Percentiles rank a stretch among this genome's conserved stretches.
Conservation (phyloP, 1,139 yeast species). For the Saccharomycopsis hybrid region DNA sequence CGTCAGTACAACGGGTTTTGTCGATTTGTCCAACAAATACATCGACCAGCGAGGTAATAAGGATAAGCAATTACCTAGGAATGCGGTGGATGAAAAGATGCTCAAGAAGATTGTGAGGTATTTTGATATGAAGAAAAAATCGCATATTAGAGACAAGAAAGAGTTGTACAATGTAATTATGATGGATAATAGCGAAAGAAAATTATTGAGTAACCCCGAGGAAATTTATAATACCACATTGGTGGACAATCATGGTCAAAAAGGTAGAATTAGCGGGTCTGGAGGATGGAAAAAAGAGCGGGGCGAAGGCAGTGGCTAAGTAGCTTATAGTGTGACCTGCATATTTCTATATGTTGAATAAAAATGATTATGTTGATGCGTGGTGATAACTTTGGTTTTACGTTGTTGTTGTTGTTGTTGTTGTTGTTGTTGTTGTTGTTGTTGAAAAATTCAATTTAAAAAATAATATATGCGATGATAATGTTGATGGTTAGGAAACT, state of each 20-base stretch:
- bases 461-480: too few species aligned
- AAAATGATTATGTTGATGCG: too few species aligned
- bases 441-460: too few species aligned
- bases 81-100: slow-evolving; percentile 35
- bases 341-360: too few species aligned
- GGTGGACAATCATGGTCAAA: slow-evolving; percentile 2
- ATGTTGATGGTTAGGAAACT: too few species aligned
- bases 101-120: slow-evolving; percentile 10
- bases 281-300: slow-evolving; percentile 66
- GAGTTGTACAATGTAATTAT: slow-evolving; percentile 31
- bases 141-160: slow-evolving; percentile 33
- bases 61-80: slow-evolving; percentile 47
- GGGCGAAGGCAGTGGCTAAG: too few species aligned
- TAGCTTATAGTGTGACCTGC: too few species aligned
- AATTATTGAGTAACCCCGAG: slow-evolving; percentile 21
- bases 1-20: slow-evolving; percentile 50
- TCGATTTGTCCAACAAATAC: slow-evolving; percentile 68
- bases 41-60: slow-evolving; percentile 37
- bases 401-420: too few species aligned
- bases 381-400: too few species aligned
- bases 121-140: slow-evolving; percentile 31
- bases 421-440: too few species aligned
- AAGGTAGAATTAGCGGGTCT: slow-evolving; percentile 69
- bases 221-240: slow-evolving; percentile 6
- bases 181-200: slow-evolving; percentile 14